These are phyloP conservation scores for Pythium phragmitis DNA, from an alignment of 352 stramenopile genomes.

Conservation along the genomic window DNA sequence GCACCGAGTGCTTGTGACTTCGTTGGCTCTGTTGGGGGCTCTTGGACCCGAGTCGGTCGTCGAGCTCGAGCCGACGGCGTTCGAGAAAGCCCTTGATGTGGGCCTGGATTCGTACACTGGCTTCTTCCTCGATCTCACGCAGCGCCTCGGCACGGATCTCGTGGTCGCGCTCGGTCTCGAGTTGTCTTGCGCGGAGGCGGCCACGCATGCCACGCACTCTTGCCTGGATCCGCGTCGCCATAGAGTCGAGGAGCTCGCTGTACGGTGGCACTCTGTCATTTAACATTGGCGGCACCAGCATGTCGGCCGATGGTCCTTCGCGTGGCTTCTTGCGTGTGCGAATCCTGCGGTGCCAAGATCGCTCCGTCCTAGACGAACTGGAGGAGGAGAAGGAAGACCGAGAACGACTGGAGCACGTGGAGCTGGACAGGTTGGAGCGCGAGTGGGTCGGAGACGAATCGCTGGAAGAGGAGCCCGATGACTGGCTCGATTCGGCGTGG, in stretches of 20 bases:
- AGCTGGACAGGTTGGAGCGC: conserved; percentile 28
- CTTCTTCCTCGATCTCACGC: conserved; percentile 30
- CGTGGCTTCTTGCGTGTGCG: not conserved
- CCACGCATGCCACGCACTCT: conserved; percentile 34
- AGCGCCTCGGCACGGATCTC: conserved; percentile 47
- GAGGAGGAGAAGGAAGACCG: not conserved
- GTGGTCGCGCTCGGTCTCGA: conserved; percentile 30
- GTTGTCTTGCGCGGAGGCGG: conserved; percentile 20
- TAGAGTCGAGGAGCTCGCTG: conserved; percentile 23
- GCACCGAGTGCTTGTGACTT: conserved; percentile 1
- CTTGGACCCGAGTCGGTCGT: not conserved
- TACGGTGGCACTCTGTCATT: conserved; percentile 3
- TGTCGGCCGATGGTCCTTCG: conserved; percentile 4
- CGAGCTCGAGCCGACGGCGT: not conserved
- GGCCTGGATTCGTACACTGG: conserved; percentile 40
- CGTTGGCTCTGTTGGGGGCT: not conserved
- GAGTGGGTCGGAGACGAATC: conserved; percentile 28
- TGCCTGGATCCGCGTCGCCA: conserved; percentile 46
- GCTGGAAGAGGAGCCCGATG: not conserved
- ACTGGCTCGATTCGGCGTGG: conserved; percentile 3
- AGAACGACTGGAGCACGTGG: conserved; percentile 12
- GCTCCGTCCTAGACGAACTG: not conserved
- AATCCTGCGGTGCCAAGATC: not conserved
- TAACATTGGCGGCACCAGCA: conserved; percentile 11
- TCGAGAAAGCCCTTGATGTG: conserved; percentile 36